Conservation (phyloP, 352 stramenopile species). For the Phytophthora podocarpi region DNA sequence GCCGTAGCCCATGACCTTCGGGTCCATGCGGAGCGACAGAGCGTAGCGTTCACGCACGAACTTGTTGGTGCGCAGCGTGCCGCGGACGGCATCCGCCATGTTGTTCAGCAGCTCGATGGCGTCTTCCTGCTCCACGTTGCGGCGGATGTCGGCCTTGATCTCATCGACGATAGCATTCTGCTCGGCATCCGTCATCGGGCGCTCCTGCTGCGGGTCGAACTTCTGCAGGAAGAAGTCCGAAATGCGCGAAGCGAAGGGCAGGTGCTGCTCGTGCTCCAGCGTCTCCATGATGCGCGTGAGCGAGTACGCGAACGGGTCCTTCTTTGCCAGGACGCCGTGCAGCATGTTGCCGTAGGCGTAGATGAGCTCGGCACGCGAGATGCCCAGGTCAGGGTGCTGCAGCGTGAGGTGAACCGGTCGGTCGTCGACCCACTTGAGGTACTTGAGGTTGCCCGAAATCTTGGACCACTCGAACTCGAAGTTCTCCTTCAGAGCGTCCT, state of each 20-base stretch:
- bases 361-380: conserved; percentile 94
- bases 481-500: conserved; percentile 51
- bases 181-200: conserved; percentile 47
- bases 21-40: conserved; percentile 79
- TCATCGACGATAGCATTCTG: conserved; percentile 51
- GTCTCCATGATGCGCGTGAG: conserved; percentile 94
- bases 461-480: conserved; percentile 81
- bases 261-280: conserved; percentile 90
- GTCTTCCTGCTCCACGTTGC: conserved; percentile 77
- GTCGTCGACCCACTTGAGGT: conserved; percentile 87
- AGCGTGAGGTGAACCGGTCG: conserved; percentile 78
- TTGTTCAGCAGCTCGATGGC: conserved; percentile 76
- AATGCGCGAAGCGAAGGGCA: conserved; percentile 91
- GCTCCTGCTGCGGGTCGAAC: conserved; percentile 62
- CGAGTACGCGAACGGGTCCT: conserved; percentile 94
- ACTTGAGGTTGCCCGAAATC: conserved; percentile 89
- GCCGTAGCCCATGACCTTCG: conserved; percentile 80
- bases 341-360: conserved; percentile 95
- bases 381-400: conserved; percentile 90
- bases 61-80: conserved; percentile 85
- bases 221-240: conserved; percentile 95
- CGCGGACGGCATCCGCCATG: conserved; percentile 78
- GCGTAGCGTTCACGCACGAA: conserved; percentile 85
- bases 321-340: conserved; percentile 94
- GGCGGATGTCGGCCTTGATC: conserved; percentile 76